Base-by-base conservation (phyloP, 106 monocot species). In the Vanilla planifolia region DNA sequence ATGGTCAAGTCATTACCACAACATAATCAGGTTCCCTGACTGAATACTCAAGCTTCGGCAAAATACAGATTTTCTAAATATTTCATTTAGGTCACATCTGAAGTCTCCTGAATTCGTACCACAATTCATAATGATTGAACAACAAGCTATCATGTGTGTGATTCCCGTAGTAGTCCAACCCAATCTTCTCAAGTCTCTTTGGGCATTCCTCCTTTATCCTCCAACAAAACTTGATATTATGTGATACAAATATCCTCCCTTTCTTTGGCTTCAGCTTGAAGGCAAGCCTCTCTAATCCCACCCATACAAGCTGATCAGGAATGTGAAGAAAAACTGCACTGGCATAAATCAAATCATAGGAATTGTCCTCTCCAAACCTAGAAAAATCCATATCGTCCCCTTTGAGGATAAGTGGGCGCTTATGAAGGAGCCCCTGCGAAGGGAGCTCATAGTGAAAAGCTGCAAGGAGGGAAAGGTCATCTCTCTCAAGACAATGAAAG, bases 271-370 rank as follows among this genome's bases (percentile, higher is more conserved):
- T 79, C 58, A 96, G 23, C 74, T 73, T 75, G 32, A 25, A 47
- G 8, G 77, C 80, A 27, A 95, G 39, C 63, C 87, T 84, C 71
- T 81, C 90, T 60, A 90, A 41, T 42, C 84, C 95, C 27, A 53
- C 46, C 95, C 95, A 90, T 9, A 84, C 95, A 26, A 91, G 76
- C 19, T 76, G 33, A 46, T 84, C 96, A 2, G 90, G 96, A 61
- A 96, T 84, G 58, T 96, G 96, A 44, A 96, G 76, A 67, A 96
- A 91, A 2, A 90, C 96, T 0, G 96, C 96, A 58, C 90, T 96
- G 0, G 90, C 96, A 50, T 91, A 96, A 30, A 96, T 77, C 67
- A 96, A 68, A 75, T 90, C 90, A 43, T 84, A 91, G 5, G 26
- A 39, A 42, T 48, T 59, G 4, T 44, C 77, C 17, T 48, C 42